Conservation (phyloP, 2,329 filamentous ascomycete species). For the Alternaria novae-zelandiae region DNA sequence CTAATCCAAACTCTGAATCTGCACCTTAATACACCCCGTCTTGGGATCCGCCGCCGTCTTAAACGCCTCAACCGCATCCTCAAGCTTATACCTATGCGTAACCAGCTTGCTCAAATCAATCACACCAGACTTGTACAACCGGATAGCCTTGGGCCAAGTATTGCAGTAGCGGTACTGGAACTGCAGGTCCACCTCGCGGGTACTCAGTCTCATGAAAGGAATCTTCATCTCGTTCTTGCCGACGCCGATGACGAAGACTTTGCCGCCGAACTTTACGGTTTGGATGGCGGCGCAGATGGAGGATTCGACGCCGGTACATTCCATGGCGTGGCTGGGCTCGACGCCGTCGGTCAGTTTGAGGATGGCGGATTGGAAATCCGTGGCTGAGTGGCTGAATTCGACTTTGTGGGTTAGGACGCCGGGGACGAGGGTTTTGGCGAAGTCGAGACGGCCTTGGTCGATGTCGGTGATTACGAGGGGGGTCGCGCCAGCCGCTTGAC, state of each 20-base stretch:
- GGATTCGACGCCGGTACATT: constrained; percentile 94
- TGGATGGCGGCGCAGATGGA: constrained; percentile 87
- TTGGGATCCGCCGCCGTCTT: constrained; percentile 85
- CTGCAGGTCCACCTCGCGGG: constrained; percentile 90
- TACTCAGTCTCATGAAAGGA: constrained; percentile 91
- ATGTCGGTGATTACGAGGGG: constrained; percentile 96
- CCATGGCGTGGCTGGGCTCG: constrained; percentile 81
- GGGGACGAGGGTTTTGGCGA: constrained; percentile 84
- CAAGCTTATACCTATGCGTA: constrained; percentile 82
- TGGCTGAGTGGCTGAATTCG: constrained; percentile 65
- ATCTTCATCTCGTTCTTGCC: constrained; percentile 95
- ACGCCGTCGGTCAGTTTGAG: constrained; percentile 72
- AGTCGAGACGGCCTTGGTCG: constrained; percentile 80
- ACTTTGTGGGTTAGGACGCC: constrained; percentile 82
- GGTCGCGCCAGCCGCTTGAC: constrained; percentile 83
- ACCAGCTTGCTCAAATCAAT: constrained; percentile 82
- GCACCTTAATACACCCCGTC: constrained; percentile 96
- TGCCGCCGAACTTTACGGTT: constrained; percentile 91
- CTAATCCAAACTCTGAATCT: constrained; percentile 73
- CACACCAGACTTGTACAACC: constrained; percentile 82
- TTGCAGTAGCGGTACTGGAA: constrained; percentile 98
- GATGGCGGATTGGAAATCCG: constrained; percentile 73
- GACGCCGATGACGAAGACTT: constrained; percentile 95
- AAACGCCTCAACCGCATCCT: constrained; percentile 89
- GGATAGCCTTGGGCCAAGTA: constrained; percentile 93